Evolutionary conservation across 257 asterid genomes (phyloP).

Genomic region (Solanum gracilifrons): DNA sequence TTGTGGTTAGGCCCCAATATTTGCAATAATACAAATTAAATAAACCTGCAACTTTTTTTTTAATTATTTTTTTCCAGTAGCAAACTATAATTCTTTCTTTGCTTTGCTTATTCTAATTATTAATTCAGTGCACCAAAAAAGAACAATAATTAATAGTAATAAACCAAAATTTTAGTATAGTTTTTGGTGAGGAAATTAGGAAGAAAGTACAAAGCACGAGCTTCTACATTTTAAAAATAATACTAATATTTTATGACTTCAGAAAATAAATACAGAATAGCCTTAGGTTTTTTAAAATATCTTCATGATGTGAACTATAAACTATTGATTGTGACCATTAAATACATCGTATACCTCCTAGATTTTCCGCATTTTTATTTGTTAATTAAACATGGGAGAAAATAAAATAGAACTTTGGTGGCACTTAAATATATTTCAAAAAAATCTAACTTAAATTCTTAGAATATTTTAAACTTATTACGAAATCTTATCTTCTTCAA

Average conservation of each 20-base stretch:
- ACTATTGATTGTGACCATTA: not conserved
- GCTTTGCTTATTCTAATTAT: not conserved
- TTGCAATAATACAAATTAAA: not conserved
- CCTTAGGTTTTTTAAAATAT: not conserved
- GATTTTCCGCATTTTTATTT: not conserved
- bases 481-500: not conserved
- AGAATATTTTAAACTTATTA: not conserved
- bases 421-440: not conserved
- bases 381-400: not conserved
- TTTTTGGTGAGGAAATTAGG: not conserved
- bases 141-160: not conserved
- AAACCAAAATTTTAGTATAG: not conserved
- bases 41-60: not conserved
- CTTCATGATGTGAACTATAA: not conserved
- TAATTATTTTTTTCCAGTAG: not conserved
- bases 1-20: slow-evolving; percentile 6
- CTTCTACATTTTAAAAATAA: not conserved
- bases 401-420: not conserved
- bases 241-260: not conserved
- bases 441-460: not conserved
- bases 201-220: not conserved
- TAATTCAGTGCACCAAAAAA: not conserved
- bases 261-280: not conserved
- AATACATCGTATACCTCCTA: not conserved
- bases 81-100: not conserved